Evolutionary conservation across 164 flowering plant species (phyloP).

Genomic region (grape (Vitis vinifera)): DNA sequence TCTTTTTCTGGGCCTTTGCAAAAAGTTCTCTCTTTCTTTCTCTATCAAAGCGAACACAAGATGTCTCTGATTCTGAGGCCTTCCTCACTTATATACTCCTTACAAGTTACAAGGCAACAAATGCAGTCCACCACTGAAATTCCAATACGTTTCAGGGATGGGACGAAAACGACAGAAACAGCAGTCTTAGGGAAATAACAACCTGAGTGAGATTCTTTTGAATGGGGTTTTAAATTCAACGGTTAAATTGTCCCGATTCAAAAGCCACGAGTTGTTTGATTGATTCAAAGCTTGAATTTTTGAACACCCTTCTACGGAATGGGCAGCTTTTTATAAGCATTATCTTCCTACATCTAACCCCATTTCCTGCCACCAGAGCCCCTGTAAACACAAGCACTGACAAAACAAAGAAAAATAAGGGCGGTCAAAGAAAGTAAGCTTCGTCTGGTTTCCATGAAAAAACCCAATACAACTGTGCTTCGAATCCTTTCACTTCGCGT

Average conservation of each 20-base stretch:
- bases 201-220: too few species aligned
- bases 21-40: neutral
- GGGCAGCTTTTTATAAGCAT: neutral
- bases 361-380: too few species aligned
- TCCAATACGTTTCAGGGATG: constrained; percentile 1
- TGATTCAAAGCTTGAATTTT: constrained; percentile 23
- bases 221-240: constrained; percentile 8
- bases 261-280: constrained; percentile 20
- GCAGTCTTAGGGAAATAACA: constrained; percentile 3
- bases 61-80: constrained; percentile 7
- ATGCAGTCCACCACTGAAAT: neutral
- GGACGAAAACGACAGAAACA: neutral
- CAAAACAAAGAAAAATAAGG: neutral
- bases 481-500: too few species aligned
- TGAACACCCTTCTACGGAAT: neutral
- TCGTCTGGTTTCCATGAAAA: constrained; percentile 17
- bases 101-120: neutral
- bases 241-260: constrained; percentile 1
- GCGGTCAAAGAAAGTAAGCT: constrained; percentile 39
- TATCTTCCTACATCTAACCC: too few species aligned
- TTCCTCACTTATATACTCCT: constrained; percentile 4
- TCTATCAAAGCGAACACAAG: neutral
- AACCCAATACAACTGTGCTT: neutral
- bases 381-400: neutral
- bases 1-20: neutral